phyloP scores from a whole-genome alignment of 257 asterid genomes.

The Solanum infundibuliforme region DNA sequence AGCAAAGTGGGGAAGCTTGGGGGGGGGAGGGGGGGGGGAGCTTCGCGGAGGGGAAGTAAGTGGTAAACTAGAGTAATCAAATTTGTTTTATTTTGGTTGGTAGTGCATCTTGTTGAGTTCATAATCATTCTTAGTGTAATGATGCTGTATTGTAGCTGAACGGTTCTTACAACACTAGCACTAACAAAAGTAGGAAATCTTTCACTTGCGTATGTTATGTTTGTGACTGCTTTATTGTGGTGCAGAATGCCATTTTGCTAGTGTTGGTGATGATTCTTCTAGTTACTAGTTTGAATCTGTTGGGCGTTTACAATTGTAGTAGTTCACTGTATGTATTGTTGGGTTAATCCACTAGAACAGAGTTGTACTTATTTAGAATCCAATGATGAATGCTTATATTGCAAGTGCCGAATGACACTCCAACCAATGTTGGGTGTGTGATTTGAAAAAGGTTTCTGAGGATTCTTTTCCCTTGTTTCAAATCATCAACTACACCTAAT shows the following conservation, averaged over 20 bases:
- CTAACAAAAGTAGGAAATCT: neutral
- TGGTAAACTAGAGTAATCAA: neutral
- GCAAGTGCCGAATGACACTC: constrained; percentile 14
- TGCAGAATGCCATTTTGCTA: neutral
- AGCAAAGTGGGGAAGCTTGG: neutral
- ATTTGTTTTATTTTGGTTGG: neutral
- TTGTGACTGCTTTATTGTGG: neutral
- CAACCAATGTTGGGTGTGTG: constrained; percentile 7
- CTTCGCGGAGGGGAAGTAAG: neutral
- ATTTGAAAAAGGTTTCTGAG: constrained; percentile 11
- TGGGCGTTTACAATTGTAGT: neutral
- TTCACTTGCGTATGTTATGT: neutral
- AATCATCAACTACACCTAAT: neutral
- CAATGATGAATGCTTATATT: constrained; percentile 9
- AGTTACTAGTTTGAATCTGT: neutral
- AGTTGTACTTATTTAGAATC: neutral
- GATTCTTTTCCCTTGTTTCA: neutral
- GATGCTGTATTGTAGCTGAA: neutral
- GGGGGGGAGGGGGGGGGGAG: neutral
- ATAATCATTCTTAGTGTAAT: neutral
- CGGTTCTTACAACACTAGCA: neutral
- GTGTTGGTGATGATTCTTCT: neutral
- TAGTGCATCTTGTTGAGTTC: neutral
- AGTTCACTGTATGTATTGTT: neutral
- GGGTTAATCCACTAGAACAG: neutral